These are phyloP conservation scores for Plantago coronopus DNA, from an alignment of 305 asterid genomes.

Conservation along the genomic window DNA sequence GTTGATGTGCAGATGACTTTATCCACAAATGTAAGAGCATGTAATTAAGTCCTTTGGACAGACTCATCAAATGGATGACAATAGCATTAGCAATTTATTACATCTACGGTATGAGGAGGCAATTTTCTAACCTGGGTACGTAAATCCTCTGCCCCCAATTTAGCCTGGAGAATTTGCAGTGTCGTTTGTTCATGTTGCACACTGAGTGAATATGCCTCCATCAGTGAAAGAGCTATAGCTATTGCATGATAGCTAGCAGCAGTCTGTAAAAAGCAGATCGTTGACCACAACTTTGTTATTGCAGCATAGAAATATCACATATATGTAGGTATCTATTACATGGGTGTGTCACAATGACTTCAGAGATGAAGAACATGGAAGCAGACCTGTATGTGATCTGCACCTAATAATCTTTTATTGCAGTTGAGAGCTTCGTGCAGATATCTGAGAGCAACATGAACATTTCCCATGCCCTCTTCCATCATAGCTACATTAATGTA, in stretches of 20 bases:
- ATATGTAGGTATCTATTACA: neutral
- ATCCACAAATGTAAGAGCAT: conserved; percentile 1
- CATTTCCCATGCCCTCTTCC: conserved; percentile 99
- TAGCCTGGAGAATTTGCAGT: conserved; percentile 89
- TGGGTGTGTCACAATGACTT: neutral
- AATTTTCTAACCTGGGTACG: conserved; percentile 84
- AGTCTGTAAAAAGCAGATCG: conserved; percentile 56
- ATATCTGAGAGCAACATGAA: conserved; percentile 95
- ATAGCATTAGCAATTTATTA: neutral
- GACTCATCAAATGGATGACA: too few relatives aligned
- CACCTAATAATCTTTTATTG: conserved; percentile 85
- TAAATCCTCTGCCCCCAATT: conserved; percentile 94
- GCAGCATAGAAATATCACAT: too few relatives aligned
- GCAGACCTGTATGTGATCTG: conserved; percentile 94
- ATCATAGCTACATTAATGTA: conserved; percentile 99
- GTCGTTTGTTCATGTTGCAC: conserved; percentile 99
- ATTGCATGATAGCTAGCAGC: conserved; percentile 99
- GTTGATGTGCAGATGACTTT: neutral
- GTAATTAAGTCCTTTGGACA: neutral
- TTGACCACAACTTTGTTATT: conserved; percentile 18
- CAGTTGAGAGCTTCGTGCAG: conserved; percentile 99
- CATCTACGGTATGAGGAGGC: neutral
- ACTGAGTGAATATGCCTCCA: conserved; percentile 98
- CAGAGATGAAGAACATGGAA: conserved; percentile 17
- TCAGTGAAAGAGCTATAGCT: conserved; percentile 98